Base-by-base conservation (phyloP, 2,329 filamentous ascomycete genomes). In the Daldinia sp. region DNA sequence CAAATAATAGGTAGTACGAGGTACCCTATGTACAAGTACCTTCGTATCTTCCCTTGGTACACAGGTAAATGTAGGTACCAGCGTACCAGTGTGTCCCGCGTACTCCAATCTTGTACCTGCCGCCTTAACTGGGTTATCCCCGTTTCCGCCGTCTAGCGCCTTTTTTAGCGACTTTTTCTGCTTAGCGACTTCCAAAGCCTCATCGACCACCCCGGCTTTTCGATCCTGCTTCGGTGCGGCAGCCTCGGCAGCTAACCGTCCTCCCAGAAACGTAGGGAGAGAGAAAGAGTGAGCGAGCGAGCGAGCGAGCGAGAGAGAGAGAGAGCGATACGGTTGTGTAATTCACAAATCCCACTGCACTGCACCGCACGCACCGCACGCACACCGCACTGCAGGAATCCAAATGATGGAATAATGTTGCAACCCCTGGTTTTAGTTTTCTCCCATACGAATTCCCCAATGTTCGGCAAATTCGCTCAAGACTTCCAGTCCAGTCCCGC, bases 131-230 rank as follows among this genome's bases (percentile, higher is more conserved):
- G 65, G 39, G 48, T 51, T 61, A 68, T 66, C 68, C 68, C 63
- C 59, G 68, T 66, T 56, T 61, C 68, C 65, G 68, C 57, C 63
- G 50, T 65, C 67, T 70, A 70, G 68, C 61, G 51, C 37, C 42
- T n/a, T 53, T 66, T 59, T 66, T 64, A 68, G 65, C 60, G 15
- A 12, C 23, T 44, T 46, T 61, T 54, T 46, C 60, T 41, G 44
- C 41, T 41, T 55, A 50, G 39, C 54, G 56, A 48, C 54, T 70
- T 53, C 44, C 69, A 68, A 72, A 70, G 69, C 69, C 67, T 70
- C 67, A 72, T 63, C 54, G 48, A 50, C 46, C 46, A 46, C 62
- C 65, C 69, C 69, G 61, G 66, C 67, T 69, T 67, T 67, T 58
- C 61, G 67, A 69, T 69, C 58, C 67, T 67, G 59, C 68, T 67